Evolutionary conservation across 805 yeast species (phyloP).

Genomic region (Yarrowia sp.): DNA sequence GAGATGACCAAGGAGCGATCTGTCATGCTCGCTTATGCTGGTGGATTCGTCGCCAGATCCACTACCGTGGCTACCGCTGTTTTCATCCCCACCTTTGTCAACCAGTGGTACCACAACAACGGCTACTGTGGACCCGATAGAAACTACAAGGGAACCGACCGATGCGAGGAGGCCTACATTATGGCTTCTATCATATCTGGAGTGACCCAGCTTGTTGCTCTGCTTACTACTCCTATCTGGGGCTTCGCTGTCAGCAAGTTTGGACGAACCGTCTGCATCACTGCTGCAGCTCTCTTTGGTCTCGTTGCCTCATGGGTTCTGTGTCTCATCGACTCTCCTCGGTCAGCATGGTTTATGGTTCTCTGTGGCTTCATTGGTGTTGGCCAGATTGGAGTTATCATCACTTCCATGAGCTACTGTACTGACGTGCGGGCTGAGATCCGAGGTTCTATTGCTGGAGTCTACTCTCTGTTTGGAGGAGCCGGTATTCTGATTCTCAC

Average conservation of each 20-base stretch:
- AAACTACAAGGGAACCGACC: slow-evolving; percentile 27
- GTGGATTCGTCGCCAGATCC: slow-evolving; percentile 61
- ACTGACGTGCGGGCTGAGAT: slow-evolving; percentile 45
- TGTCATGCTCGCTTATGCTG: slow-evolving; percentile 55
- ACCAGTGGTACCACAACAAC: slow-evolving; percentile 49
- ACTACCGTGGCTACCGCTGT: slow-evolving; percentile 56
- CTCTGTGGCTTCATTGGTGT: slow-evolving; percentile 51
- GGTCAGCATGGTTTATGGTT: slow-evolving; percentile 26
- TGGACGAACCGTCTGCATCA: slow-evolving; percentile 41
- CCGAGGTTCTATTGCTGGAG: slow-evolving; percentile 66
- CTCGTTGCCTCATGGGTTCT: slow-evolving; percentile 28
- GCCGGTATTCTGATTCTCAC: slow-evolving; percentile 59
- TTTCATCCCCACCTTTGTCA: slow-evolving; percentile 62
- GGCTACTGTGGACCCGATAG: slow-evolving; percentile 47
- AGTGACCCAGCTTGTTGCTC: slow-evolving; percentile 54
- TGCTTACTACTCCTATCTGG: slow-evolving; percentile 61
- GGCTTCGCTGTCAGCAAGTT: slow-evolving; percentile 54
- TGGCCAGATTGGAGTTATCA: slow-evolving; percentile 59
- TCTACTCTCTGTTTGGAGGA: slow-evolving; percentile 66
- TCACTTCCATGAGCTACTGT: slow-evolving; percentile 61
- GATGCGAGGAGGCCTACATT: slow-evolving; percentile 51
- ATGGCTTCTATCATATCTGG: slow-evolving; percentile 69
- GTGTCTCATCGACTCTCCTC: slow-evolving; percentile 39
- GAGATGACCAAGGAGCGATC: slow-evolving; percentile 47
- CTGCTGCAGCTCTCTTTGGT: slow-evolving; percentile 31